Base-by-base conservation (phyloP, 768 basidiomycete genomes). In the Mycena vitilis region DNA sequence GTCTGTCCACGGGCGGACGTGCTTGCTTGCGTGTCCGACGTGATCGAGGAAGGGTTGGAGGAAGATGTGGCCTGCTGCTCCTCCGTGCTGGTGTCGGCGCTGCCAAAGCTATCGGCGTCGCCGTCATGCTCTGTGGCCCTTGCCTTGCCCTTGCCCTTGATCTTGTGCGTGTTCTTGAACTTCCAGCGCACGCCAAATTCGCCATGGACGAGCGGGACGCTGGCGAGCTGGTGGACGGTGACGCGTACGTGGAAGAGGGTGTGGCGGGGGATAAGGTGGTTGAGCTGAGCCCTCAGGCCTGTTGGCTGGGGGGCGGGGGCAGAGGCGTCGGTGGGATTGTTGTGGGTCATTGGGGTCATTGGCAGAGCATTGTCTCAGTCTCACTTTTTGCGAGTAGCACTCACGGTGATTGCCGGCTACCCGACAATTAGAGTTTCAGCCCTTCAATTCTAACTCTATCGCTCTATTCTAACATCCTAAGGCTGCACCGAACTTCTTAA, bases 121-220 rank as follows among this genome's bases (percentile, higher is more conserved):
- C 40, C 60, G 45, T 65, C 63, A 10, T 55, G 60, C 44, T 60
- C 65, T 4, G 55, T 56, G n/a, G 58, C 22, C 25, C 74, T 69
- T 60, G 74, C 75, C 37, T 73, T 76, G 7, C 59, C 76, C 63
- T 76, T 79, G 7, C 76, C 76, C 70, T 77, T 78, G 15, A 64
- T 63, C 13, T 61, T 66, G 40, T 82, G 79, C 2, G 82, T 83
- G 70, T 88, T 84, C 81, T 88, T 91, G 78, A 93, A 87, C 78
- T 88, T 91, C 91, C 93, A 93, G 25, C 84, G 82, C 3, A 90
- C 85, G 22, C 83, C 88, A 74, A 93, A 93, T 74, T 92, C 86
- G 67, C 92, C 92, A 47, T 81, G 80, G 45, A 93, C 87, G 67
- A 93, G 87, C 0, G 93, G 93, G 0, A 94, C 89, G 69, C 87